A percentile compares a stretch with the other conserved stretches of the same genome.
phyloP scores from a whole-genome alignment of 2,329 filamentous ascomycete species.

The Diplodia scrobiculata region DNA sequence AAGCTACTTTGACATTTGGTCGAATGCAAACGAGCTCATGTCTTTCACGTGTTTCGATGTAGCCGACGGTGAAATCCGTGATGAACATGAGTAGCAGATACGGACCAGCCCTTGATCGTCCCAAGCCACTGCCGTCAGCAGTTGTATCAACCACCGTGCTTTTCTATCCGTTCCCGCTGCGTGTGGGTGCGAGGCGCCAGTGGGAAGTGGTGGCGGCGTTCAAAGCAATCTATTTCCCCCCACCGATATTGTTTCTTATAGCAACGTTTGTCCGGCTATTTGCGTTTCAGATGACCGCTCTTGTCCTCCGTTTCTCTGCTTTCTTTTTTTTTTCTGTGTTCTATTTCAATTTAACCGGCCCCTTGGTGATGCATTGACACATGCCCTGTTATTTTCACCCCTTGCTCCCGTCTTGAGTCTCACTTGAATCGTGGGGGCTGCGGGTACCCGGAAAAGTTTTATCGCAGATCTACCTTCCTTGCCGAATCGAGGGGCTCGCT shows the following conservation, averaged over 20 bases:
- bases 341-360: background rate
- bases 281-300: background rate
- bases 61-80: background rate
- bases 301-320: background rate
- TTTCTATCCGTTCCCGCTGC: constrained; percentile 12
- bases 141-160: constrained; percentile 1
- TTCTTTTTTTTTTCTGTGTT: background rate
- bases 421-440: background rate
- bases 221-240: background rate
- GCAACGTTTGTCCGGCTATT: background rate
- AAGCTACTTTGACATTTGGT: background rate
- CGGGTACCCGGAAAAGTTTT: background rate
- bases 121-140: constrained; percentile 15
- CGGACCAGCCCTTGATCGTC: background rate
- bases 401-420: background rate
- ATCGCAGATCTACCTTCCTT: background rate
- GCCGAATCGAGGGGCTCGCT: background rate
- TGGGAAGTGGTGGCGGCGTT: background rate
- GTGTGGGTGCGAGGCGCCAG: background rate
- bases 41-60: background rate
- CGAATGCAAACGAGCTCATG: background rate
- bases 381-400: background rate
- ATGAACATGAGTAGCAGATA: background rate
- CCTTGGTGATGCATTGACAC: background rate
- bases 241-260: background rate